Conservation (phyloP, 495 filamentous ascomycete genomes). For the Neurospora sp. region DNA sequence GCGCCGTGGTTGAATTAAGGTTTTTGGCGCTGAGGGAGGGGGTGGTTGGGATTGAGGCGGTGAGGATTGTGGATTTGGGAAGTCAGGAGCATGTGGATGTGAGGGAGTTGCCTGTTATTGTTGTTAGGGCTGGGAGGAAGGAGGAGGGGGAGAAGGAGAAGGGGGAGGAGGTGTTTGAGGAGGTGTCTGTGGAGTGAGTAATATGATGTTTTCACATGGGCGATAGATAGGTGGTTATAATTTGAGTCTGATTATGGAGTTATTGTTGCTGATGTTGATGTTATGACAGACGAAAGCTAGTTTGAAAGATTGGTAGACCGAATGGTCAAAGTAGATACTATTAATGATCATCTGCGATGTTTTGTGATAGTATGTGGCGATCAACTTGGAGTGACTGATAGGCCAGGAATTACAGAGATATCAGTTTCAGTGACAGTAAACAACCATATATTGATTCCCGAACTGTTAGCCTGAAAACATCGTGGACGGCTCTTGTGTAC, state of each 20-base stretch:
- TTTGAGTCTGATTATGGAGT: not conserved
- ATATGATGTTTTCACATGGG: not conserved
- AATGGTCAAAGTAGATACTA: not conserved
- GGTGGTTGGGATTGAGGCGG: constrained; percentile 64
- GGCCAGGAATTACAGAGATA: not conserved
- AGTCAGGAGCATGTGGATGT: constrained; percentile 78
- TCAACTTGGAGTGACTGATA: not conserved
- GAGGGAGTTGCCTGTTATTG: constrained; percentile 64
- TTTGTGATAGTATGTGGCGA: not conserved
- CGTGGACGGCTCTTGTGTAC: not conserved
- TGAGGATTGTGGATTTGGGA: constrained; percentile 73
- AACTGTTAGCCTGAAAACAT: not conserved
- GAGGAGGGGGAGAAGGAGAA: constrained; percentile 18
- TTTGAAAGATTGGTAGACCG: not conserved
- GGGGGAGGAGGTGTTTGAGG: constrained; percentile 1
- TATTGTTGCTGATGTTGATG: not conserved
- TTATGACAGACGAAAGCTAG: not conserved
- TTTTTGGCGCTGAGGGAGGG: constrained; percentile 71
- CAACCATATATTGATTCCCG: not conserved
- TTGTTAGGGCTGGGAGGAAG: constrained; percentile 29
- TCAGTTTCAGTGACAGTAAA: not conserved
- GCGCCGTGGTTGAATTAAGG: constrained; percentile 67
- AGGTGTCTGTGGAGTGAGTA: not conserved
- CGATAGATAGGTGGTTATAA: not conserved
- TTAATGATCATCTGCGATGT: not conserved